Evolutionary conservation across 1,139 yeast species (phyloP), one percentile per base, ranked within the genome.

Genomic region (Geotrichum bryndzae): DNA sequence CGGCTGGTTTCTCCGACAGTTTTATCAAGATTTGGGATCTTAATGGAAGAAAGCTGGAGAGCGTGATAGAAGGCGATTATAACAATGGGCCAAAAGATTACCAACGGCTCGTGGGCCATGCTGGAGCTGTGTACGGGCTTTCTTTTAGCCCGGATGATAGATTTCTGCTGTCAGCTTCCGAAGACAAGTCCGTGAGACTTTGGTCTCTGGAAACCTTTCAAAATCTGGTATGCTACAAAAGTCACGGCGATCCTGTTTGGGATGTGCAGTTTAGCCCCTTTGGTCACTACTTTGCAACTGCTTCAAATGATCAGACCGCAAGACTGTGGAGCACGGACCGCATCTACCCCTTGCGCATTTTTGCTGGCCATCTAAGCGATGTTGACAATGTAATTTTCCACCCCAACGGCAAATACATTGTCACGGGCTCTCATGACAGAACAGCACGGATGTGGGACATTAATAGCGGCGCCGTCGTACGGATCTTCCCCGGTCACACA

Each of bases 391-490:
- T 94, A 51, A 87, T 87, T 58, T 95, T 94, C 82, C 99, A 95
- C 76, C 99, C 99, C 27, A 95, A 95, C 73, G 91, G 97, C 27
- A 88, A 92, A 58, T 94, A 95, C 72, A 86, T 94, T 7, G 87
- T 94, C 68, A 92, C 99, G 0, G 99, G 99, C 1, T 90, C 97
- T 3, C 84, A 92, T 64, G 99, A 95, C 76, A 90, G 90, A 76
- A 90, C 98, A 0, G 88, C 96, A 71, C 82, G 99, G 67, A 91
- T 95, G 97, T 95, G 99, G 99, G 99, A 95, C 74, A 85, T 95
- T 41, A 84, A 87, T 58, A 83, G 86, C 53, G 99, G 99, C 51
- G 86, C 84, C 67, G 86, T 96, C 55, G 97, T 92, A n/a, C 84
- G 99, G 66, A 86, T 94, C n/a, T 94, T 95, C 73, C 84, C 90